Conservation (phyloP, 2,329 filamentous ascomycete species). For the Alternaria triticina region DNA sequence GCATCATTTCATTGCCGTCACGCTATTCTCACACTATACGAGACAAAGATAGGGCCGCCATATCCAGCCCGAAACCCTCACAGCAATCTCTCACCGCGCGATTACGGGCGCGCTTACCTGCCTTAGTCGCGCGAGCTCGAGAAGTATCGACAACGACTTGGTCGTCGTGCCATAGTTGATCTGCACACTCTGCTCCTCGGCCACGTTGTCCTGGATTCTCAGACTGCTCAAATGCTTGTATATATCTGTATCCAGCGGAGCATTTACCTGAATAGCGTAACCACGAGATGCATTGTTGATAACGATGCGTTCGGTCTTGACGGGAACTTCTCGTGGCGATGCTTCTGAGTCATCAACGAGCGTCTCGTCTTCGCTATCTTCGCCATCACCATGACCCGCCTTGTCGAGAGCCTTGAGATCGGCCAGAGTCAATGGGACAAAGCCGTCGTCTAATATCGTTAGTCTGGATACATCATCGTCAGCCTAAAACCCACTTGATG, state of each 20-base stretch:
- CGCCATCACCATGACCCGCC: background rate
- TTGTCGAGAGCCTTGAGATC: background rate
- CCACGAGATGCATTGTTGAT: constrained; percentile 15
- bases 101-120: background rate
- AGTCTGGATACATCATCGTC: background rate
- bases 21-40: too few species aligned
- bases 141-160: background rate
- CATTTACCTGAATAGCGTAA: constrained; percentile 24
- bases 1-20: too few species aligned
- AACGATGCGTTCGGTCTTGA: constrained; percentile 9
- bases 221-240: constrained; percentile 19
- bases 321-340: background rate
- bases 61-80: background rate
- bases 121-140: background rate
- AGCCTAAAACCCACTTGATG: background rate
- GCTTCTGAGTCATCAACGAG: background rate
- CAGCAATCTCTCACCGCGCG: background rate
- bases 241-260: constrained; percentile 18
- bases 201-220: constrained; percentile 19
- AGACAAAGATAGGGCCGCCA: too few species aligned
- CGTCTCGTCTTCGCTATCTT: background rate
- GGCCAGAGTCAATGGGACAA: background rate
- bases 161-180: constrained; percentile 15
- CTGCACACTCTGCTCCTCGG: constrained; percentile 12
- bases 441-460: background rate